Base-by-base conservation (phyloP, 2,329 filamentous ascomycete species). In the Didymella sp. region DNA sequence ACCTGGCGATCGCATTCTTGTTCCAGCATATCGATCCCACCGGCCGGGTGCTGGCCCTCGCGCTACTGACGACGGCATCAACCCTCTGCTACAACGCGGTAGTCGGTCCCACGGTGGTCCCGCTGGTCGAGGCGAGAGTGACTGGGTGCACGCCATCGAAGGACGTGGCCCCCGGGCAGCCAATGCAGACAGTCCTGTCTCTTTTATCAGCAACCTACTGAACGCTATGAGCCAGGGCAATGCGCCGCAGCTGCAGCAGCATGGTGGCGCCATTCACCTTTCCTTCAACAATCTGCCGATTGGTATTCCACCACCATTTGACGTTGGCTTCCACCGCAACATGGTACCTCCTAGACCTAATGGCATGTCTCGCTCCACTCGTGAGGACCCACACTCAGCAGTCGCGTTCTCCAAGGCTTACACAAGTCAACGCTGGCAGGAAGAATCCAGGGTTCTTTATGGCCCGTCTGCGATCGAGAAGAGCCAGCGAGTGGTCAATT, bases 401-500 rank as follows among this genome's bases (percentile, higher is more conserved):
- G 88, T 93, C 24, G 81, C 87, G 2, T 98, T 98, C 73, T 79
- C 83, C 19, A 82, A 91, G 8, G 85, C 87, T 33, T 82, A 85
- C 8, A 98, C 95, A 1, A 81, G 84, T 52, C 83, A 84, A 50
- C 88, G 95, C 59, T 99, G 96, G 89, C 86, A 90, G 71, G 92
- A 97, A 71, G 96, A 98, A 75, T 89, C 92, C 8, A 88, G 89
- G 61, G 87, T 99, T 74, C 83, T 98, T 0, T 98, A 95, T 75
- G 90, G 90, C 24, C 77, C 81, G 21, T 82, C 79, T 45, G 84
- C 88, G 49, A 73, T 85, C 3, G 92, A 96, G 45, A 90, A 90
- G 71, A 84, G 87, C 2, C 81, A 85, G 58, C 85, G 85, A 50
- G 81, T 96, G 15, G 78, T 88, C 61, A 88, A 85, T 63, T 84